Base-by-base conservation (phyloP, 495 filamentous ascomycete genomes). In the Pseudoneurospora amorphoporcata region DNA sequence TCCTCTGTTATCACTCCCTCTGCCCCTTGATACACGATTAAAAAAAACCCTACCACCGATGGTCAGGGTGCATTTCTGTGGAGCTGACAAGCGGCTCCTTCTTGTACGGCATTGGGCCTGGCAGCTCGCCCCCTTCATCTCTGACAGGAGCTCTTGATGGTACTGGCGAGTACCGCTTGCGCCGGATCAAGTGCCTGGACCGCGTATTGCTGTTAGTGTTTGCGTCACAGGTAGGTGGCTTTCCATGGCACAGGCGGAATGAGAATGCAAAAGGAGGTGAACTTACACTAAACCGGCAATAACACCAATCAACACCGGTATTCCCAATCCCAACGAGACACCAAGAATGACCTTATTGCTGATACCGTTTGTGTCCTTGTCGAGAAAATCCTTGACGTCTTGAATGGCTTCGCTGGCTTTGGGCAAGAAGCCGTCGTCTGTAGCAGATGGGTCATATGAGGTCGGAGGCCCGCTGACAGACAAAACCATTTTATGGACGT, bases 371-470 rank as follows among this genome's bases (percentile, higher is more conserved):
- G 45, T 53, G 45, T 12, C 45, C 45, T 53, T 29, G 45, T 53
- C 45, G 9, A 53, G 19, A 9, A 53, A 53, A n/a, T 29, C 45
- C 19, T 53, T 53, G 45, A 53, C 9, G 9, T 53, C 45, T 53
- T 53, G 8, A 53, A 53, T 29, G 19, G 19, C 45, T 53, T 53
- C 45, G 12, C 19, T 53, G 45, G 19, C 45, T 9, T 19, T 53
- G 45, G 45, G 45, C n/a, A 53, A 53, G 45, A 53, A 53, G 3
- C 45, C 45, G n/a, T 29, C 45, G n/a, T 29, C 45, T 53, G 45
- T 53, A 53, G 45, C 19, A 53, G 45, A 53, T 9, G 19, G 74
- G 19, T 77, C 39, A 39, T 69, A 72, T 35, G 71, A 72, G n/a
- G 65, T 69, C 23, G 71, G 71, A 53, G 45, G 45, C 39, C 32